A percentile compares a stretch with the other conserved stretches of the same genome.
phyloP scores from a whole-genome alignment of 768 basidiomycete species.

The Pleurotus platypus region DNA sequence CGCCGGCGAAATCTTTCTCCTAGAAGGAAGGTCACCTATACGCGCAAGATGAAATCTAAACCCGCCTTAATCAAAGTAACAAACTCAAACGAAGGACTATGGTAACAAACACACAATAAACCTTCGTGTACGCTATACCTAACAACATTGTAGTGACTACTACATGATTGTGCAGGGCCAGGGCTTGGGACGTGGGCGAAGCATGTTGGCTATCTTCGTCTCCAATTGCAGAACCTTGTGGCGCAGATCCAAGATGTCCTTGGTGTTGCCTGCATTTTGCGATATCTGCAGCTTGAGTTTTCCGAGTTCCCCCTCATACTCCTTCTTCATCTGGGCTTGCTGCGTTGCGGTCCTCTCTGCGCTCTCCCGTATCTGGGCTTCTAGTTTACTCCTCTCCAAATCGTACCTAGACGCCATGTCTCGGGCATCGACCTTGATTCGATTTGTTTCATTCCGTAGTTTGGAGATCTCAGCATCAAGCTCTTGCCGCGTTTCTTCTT shows the following conservation, averaged over 20 bases:
- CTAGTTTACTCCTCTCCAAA: constrained; percentile 11
- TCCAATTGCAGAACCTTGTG: neutral
- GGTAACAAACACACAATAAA: no score
- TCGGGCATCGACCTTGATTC: constrained; percentile 22
- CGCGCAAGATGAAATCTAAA: no score
- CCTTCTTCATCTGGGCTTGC: neutral
- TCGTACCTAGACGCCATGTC: neutral
- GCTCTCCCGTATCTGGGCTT: neutral
- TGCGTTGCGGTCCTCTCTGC: constrained; percentile 6
- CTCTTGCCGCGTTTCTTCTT: constrained; percentile 31
- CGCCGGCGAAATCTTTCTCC: no score
- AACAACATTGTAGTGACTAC: no score
- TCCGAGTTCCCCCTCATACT: neutral
- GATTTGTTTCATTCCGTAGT: constrained; percentile 28
- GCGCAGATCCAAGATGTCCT: neutral
- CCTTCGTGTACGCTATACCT: no score
- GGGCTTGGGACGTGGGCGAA: no score
- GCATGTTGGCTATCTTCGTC: neutral
- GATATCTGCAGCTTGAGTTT: neutral
- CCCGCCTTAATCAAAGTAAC: no score
- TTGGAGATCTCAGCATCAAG: constrained; percentile 31
- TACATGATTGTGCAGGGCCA: no score
- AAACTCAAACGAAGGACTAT: no score
- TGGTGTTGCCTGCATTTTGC: neutral
- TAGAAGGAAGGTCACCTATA: no score